Percentiles rank a stretch among this genome's conserved stretches.
phyloP scores from a whole-genome alignment of 148 eudicot genomes.

The Camellia granthamiana region DNA sequence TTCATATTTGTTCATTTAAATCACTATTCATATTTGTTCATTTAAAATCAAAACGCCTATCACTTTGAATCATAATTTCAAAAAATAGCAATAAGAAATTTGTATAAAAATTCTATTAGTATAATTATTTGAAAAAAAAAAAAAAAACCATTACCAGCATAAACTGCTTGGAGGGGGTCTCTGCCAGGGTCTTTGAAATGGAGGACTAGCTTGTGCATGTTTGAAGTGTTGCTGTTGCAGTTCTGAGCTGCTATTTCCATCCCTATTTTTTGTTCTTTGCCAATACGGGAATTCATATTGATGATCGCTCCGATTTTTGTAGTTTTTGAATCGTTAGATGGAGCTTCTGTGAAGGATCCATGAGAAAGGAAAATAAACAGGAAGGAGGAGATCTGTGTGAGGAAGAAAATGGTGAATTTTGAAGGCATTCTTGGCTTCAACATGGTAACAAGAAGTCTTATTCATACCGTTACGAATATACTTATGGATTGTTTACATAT shows the following conservation, averaged over 20 bases:
- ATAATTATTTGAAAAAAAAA: too few species aligned
- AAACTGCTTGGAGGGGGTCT: conserved; percentile 21
- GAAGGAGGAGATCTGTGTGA: not conserved
- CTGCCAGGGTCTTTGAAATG: not conserved
- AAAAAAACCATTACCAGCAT: not conserved
- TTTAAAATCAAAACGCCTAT: too few species aligned
- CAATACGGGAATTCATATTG: conserved; percentile 7
- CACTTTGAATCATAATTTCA: too few species aligned
- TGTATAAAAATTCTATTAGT: too few species aligned
- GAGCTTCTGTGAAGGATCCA: conserved; percentile 2
- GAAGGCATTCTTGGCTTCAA: not conserved
- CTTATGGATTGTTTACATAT: not conserved
- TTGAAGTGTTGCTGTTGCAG: conserved; percentile 9
- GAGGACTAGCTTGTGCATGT: conserved; percentile 1
- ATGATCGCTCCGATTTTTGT: conserved; percentile 13
- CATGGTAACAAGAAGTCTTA: not conserved
- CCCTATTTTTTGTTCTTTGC: conserved; percentile 21
- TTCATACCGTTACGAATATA: not conserved
- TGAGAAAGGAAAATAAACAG: not conserved
- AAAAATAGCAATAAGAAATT: too few species aligned
- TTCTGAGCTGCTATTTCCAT: conserved; percentile 14
- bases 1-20: too few species aligned
- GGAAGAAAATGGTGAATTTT: not conserved
- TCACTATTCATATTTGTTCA: too few species aligned
- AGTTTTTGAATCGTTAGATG: not conserved